Evolutionary conservation across 441 rosid genomes (phyloP), one percentile per base, ranked within the genome.

Genomic region (Gossypium lobatum): DNA sequence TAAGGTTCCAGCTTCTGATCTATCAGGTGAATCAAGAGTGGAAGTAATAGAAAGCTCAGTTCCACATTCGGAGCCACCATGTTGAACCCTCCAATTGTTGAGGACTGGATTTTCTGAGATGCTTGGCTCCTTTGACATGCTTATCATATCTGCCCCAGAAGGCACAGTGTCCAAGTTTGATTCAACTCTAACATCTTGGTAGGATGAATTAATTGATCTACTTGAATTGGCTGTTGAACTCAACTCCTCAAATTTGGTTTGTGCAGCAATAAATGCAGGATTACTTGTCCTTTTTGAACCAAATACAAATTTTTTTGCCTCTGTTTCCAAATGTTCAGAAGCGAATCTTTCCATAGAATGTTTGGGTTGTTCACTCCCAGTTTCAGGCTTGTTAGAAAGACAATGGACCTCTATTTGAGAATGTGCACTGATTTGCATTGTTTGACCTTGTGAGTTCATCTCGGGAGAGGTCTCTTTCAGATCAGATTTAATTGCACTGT

Each of bases 31-130:
- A 80, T 95, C 99, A 46, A 93, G 96, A 62, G 98, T 89, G 31
- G 97, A 95, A 68, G 97, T 82, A 75, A 95, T 85, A 77, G 97
- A 95, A 68, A 95, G 96, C 75, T 95, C 97, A 1, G 97, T 89
- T 71, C 97, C 97, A 75, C 97, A 91, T 74, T 95, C 98, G 68
- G 98, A 94, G 61, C 88, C 89, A 74, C 85, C 85, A 62, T 76
- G 77, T 69, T 81, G 91, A 64, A 71, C 81, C 81, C 77, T 81
- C 23, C 76, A 25, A 66, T 66, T 71, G 69, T 63, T 0, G 13
- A 28, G 64, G 54, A 65, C 21, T 9, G 45, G 77, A 74, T 77
- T 82, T 82, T 85, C 97, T 52, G 78, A 18, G 71, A 13, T 23
- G 65, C 58, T 64, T 20, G 50, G 72, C 45, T 65, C 72, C 64